Percentiles rank a stretch among this genome's conserved stretches.
phyloP scores from a whole-genome alignment of 352 stramenopile genomes.

The Thalassiosira sp. region DNA sequence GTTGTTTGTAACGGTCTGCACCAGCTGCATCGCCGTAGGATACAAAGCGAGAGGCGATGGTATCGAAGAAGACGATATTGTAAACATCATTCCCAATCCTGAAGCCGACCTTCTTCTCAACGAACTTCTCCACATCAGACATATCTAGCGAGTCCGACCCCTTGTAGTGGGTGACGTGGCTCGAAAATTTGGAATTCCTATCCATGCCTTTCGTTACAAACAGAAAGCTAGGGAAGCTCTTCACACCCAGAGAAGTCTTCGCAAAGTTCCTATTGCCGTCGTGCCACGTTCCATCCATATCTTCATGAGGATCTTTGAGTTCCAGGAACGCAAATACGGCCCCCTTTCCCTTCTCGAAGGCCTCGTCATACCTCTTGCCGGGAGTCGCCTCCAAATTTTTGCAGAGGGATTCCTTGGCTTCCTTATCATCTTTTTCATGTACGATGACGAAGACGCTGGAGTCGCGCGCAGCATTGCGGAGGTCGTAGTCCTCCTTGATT shows the following conservation, averaged over 20 bases:
- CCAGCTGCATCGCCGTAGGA: slow-evolving; percentile 46
- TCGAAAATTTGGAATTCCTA: slow-evolving; percentile 33
- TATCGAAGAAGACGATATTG: slow-evolving; percentile 59
- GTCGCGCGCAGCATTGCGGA: slow-evolving; percentile 36
- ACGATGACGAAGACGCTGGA: slow-evolving; percentile 52
- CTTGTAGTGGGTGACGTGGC: slow-evolving; percentile 37
- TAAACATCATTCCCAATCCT: slow-evolving; percentile 50
- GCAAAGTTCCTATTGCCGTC: slow-evolving; percentile 39
- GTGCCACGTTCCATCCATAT: slow-evolving; percentile 28
- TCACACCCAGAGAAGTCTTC: slow-evolving; percentile 31
- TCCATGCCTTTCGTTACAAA: slow-evolving; percentile 49
- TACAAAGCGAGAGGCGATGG: slow-evolving; percentile 39
- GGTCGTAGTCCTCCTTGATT: slow-evolving; percentile 47
- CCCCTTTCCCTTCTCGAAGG: slow-evolving; percentile 9
- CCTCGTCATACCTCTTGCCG: slow-evolving; percentile 4
- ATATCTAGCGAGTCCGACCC: slow-evolving; percentile 14
- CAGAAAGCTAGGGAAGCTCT: slow-evolving; percentile 32
- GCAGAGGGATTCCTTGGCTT: slow-evolving; percentile 32
- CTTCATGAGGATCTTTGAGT: slow-evolving; percentile 26
- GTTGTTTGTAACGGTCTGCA: slow-evolving; percentile 49
- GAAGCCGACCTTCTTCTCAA: slow-evolving; percentile 40
- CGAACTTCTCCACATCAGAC: slow-evolving; percentile 41
- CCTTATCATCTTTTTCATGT: slow-evolving; percentile 10
- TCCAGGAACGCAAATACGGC: slow-evolving; percentile 48
- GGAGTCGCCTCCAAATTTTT: slow-evolving; percentile 38